A percentile compares a stretch with the other conserved stretches of the same genome.
phyloP scores from a whole-genome alignment of 2,329 filamentous ascomycete species.

The Fusarium solani-melongenae region DNA sequence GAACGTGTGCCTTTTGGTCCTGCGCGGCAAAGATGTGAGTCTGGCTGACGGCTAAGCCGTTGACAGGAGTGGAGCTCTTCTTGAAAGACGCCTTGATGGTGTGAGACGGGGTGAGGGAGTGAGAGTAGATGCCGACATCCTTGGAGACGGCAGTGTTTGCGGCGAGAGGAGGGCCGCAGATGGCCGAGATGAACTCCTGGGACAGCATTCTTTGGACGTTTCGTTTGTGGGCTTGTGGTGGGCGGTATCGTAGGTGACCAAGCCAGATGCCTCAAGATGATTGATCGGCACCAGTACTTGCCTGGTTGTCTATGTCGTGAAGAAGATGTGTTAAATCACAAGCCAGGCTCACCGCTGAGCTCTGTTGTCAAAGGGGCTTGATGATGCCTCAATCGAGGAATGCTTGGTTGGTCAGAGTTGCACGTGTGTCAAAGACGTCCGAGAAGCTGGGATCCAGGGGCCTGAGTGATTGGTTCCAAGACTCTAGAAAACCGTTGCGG shows the following conservation, averaged over 20 bases:
- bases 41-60: slow-evolving; percentile 82
- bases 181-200: slow-evolving; percentile 69
- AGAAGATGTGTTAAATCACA: not conserved
- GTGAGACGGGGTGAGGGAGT: slow-evolving; percentile 82
- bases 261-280: not conserved
- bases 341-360: not conserved
- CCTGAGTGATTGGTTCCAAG: slow-evolving; percentile 10
- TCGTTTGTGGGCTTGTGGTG: not conserved
- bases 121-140: slow-evolving; percentile 88
- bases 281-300: not conserved
- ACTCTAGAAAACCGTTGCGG: slow-evolving; percentile 5
- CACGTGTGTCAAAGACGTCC: slow-evolving; percentile 4
- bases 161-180: slow-evolving; percentile 67
- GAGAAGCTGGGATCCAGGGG: slow-evolving; percentile 4
- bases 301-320: not conserved
- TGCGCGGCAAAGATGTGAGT: slow-evolving; percentile 94
- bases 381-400: slow-evolving; percentile 18
- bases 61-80: slow-evolving; percentile 85
- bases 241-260: not conserved
- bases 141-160: slow-evolving; percentile 74
- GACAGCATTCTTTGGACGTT: slow-evolving; percentile 60
- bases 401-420: slow-evolving; percentile 16
- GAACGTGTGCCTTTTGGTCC: slow-evolving; percentile 88
- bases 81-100: slow-evolving; percentile 85
- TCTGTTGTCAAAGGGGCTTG: slow-evolving; percentile 9